Evolutionary conservation across 78 protist genomes (phyloP), one percentile per base, ranked within the genome.

Genomic region (Dictyostelium firmibasis): DNA sequence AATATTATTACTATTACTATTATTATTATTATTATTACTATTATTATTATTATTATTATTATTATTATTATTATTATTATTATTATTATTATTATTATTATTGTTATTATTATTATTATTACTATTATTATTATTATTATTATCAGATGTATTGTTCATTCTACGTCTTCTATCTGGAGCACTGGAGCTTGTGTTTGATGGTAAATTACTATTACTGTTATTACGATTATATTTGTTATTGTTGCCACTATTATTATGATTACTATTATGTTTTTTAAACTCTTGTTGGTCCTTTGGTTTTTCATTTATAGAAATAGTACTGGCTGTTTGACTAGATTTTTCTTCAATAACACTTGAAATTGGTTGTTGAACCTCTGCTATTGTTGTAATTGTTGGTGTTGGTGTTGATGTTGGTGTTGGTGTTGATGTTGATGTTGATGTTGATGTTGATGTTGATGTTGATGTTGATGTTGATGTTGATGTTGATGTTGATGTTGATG

Each of bases 161-260:
- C n/a, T 76, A 38, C 82, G 44, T 76, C 82, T 76, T 76, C 82
- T 76, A n/a, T 76, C 82, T 38, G 53, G 53, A 3, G 44, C 23
- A 18, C 8, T 36, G 18, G 44, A 38, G 33, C n/a, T 72, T 23
- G 72, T 62, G 29, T 29, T 29, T 3, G 38, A 31, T 29, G 7
- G 35, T 69, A 69, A 31, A 25, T 29, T 76, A 76, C 38, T 76
- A 38, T 16, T 16, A 76, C 41, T 76, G 13, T 36, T 36, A 23
- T 38, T 41, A 76, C 53, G 29, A 38, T 35, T 76, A 38, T 36
- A 27, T 36, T 76, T 75, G 18, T 75, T 75, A 75, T n/a, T n/a
- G n/a, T n/a, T n/a, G n/a, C 38, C 38, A 75, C 38, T 38, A 41
- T 75, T 75, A 75, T 75, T 75, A 35, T 75, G 11, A 75, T 38